These are phyloP conservation scores for Plasmodium malariae DNA, from an alignment of 169 alveolate genomes.

Conservation along the genomic window DNA sequence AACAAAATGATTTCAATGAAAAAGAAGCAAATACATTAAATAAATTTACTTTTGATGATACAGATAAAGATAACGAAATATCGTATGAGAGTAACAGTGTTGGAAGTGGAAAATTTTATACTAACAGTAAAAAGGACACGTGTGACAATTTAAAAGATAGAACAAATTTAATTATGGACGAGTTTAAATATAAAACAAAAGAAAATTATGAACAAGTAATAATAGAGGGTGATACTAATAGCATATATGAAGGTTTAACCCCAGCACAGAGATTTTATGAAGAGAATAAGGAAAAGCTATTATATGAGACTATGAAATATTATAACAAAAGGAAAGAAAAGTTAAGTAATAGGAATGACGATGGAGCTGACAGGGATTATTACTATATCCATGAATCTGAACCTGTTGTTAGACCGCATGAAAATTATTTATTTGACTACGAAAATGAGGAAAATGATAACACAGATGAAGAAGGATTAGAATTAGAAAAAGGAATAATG, in stretches of 20 bases:
- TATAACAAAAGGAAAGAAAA: constrained; percentile 78
- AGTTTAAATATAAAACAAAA: not conserved
- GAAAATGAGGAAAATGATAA: constrained; percentile 54
- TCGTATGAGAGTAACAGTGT: no score
- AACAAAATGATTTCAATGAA: not conserved
- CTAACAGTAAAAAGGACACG: not conserved
- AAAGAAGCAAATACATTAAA: not conserved
- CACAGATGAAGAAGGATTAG: constrained; percentile 66
- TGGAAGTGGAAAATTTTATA: not conserved
- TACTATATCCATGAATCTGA: constrained; percentile 78
- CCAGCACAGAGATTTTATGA: constrained; percentile 85
- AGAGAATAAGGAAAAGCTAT: constrained; percentile 83
- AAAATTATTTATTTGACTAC: constrained; percentile 87
- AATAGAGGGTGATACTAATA: no score
- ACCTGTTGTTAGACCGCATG: constrained; percentile 79
- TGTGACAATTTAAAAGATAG: not conserved
- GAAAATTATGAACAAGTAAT: not conserved
- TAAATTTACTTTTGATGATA: not conserved
- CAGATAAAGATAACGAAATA: not conserved
- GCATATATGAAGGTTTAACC: constrained; percentile 62
- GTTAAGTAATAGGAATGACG: constrained; percentile 38
- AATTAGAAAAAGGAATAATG: constrained; percentile 84
- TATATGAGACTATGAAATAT: constrained; percentile 72
- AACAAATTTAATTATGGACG: not conserved
- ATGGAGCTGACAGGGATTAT: constrained; percentile 78